These are phyloP conservation scores for Pichia ethanolica DNA, from an alignment of 805 yeast species.

Conservation along the genomic window DNA sequence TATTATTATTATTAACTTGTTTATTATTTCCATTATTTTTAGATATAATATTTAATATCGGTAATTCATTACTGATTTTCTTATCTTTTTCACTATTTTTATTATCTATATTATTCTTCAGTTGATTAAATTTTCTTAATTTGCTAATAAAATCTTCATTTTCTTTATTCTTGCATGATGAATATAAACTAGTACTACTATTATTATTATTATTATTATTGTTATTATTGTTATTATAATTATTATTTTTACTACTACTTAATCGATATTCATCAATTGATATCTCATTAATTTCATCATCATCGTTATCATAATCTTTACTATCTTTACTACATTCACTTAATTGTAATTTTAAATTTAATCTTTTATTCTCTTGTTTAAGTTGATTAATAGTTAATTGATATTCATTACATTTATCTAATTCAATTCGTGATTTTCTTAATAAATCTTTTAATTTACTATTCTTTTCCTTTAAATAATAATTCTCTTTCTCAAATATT, in stretches of 20 bases:
- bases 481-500: not conserved
- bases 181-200: no score
- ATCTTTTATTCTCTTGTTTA: conserved; percentile 1
- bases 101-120: not conserved
- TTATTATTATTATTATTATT: not conserved
- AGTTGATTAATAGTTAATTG: conserved; percentile 1
- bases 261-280: not conserved
- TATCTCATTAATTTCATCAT: not conserved
- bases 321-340: not conserved
- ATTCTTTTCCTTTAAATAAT: not conserved
- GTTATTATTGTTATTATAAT: not conserved
- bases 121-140: conserved; percentile 1
- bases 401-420: conserved; percentile 6
- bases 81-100: not conserved
- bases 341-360: conserved; percentile 1
- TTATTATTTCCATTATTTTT: no score
- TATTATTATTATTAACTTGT: no score
- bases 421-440: conserved; percentile 2
- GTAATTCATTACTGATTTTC: not conserved
- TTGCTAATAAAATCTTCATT: conserved; percentile 1
- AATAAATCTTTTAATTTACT: conserved; percentile 4
- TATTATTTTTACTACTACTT: not conserved
- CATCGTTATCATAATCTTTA: not conserved
- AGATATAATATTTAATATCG: no score
- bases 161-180: not conserved